Conservation (phyloP, 306 rosid genomes). For the Rosa lucieae region DNA sequence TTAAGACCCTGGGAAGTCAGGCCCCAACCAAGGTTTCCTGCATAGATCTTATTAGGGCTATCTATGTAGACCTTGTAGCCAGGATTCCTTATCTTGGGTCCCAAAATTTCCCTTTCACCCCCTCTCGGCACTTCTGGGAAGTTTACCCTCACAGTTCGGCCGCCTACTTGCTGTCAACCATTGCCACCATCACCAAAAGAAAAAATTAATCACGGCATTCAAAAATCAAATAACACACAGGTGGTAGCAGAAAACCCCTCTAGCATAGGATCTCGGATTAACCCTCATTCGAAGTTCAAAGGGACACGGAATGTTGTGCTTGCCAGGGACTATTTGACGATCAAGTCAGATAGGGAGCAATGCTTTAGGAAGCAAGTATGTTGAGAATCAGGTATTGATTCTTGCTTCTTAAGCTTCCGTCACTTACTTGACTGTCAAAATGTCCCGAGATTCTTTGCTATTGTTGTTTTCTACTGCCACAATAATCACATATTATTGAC, state of each 20-base stretch:
- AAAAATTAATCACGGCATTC: background rate
- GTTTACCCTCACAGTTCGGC: conserved; percentile 76
- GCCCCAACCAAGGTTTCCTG: conserved; percentile 92
- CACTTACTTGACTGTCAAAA: background rate
- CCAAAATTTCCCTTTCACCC: conserved; percentile 82
- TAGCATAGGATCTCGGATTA: background rate
- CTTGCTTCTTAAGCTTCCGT: background rate
- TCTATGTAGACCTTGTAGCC: conserved; percentile 61
- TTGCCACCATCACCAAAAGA: conserved; percentile 9
- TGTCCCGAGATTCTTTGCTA: background rate
- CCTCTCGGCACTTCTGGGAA: conserved; percentile 95
- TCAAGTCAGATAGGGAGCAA: background rate
- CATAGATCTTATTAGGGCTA: conserved; percentile 86
- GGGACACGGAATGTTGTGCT: background rate
- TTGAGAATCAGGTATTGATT: background rate
- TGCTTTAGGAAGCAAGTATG: background rate
- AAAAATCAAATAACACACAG: background rate
- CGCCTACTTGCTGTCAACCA: conserved; percentile 74
- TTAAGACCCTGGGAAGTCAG: conserved; percentile 69
- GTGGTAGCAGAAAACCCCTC: background rate
- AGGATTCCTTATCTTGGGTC: conserved; percentile 44
- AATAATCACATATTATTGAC: background rate
- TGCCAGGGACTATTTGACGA: background rate
- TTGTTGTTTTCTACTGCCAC: background rate
- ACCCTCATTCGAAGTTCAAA: background rate